Evolutionary conservation across 345 rosid species (phyloP), one percentile per base, ranked within the genome.

Genomic region (Populus deltoides): DNA sequence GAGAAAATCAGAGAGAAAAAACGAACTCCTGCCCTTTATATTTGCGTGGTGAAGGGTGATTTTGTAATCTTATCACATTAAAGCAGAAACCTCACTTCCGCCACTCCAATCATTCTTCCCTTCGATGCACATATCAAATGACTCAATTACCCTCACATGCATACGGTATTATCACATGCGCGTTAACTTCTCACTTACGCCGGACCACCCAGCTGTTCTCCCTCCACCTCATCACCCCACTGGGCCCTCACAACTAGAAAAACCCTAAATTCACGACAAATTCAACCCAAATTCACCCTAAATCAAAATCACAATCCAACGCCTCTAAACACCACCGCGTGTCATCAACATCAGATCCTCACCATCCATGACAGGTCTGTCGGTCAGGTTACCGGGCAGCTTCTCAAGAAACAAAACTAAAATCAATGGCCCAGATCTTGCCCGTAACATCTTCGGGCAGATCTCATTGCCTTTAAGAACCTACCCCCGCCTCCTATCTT

Each of bases 381-480:
- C 66, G 90, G 88, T 74, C 86, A 82, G 83, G 22, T 20, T 3
- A 2, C 7, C 27, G 85, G 89, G 83, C 82, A 83, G 16, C 24
- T 15, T 85, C 81, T 80, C 74, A 25, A 71, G 51, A 24, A 45
- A 13, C 7, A 15, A 59, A 66, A 72, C 47, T 18, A 0, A 12
- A 80, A 62, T 24, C 57, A 59, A 80, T 80, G 88, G 82, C 16
- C 25, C 8, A 3, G 74, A 76, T 70, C 7, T 4, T 88, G 86
- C 87, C 91, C 91, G 87, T 36, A 16, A 22, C 10, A 8, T 10
- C 5, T 0, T 1, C 81, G 93, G 93, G 86, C 85, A 88, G 90
- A 88, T 88, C 90, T 85, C 77, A 33, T 81, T 16, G 84, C 86
- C 93, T 90, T 90, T 88, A 90, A 90, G 88, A 83, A 43, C 70